A percentile compares a stretch with the other conserved stretches of the same genome.
Conservation (phyloP, 169 alveolate genomes). For the Ichthyophthirius multifiliis region DNA sequence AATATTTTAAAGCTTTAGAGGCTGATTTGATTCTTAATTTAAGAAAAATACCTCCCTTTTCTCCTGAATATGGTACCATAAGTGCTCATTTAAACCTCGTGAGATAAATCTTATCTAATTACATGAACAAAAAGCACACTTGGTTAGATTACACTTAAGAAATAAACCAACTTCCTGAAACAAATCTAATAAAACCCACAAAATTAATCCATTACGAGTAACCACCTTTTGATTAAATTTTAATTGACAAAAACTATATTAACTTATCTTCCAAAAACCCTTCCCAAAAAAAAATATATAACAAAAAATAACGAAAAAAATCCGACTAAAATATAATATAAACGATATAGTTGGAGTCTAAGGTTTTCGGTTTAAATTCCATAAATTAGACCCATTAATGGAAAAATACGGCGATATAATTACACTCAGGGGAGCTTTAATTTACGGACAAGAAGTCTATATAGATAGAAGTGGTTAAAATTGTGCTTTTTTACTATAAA, state of each 20-base stretch:
- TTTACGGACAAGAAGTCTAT: background rate
- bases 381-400: background rate
- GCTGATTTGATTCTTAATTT: background rate
- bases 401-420: background rate
- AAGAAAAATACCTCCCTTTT: conserved; percentile 7
- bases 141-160: background rate
- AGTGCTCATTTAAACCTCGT: background rate
- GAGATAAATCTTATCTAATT: background rate
- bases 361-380: background rate
- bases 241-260: no score
- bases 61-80: background rate
- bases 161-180: background rate
- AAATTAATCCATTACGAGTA: background rate
- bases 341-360: background rate
- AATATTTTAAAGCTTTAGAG: conserved; percentile 1
- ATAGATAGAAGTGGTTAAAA: background rate
- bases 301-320: background rate
- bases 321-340: background rate
- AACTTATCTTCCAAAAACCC: no score
- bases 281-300: no score
- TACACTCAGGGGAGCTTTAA: background rate
- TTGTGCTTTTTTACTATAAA: background rate
- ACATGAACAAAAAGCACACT: no score
- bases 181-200: background rate
- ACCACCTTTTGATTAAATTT: background rate